Evolutionary conservation across 371 early-diverging fungal genomes (phyloP).

Genomic region (Globomyces sp.): DNA sequence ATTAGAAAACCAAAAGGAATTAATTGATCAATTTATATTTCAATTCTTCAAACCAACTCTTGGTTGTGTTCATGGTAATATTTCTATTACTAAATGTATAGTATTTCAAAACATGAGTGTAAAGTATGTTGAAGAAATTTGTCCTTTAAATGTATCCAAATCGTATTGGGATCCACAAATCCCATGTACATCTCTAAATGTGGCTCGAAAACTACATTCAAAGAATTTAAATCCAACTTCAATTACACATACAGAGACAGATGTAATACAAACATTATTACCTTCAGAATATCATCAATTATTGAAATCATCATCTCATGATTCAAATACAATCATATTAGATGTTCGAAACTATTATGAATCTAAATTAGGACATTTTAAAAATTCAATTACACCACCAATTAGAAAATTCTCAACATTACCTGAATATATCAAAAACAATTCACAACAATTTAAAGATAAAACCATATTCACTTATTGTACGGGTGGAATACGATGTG

Average conservation of each 20-base stretch:
- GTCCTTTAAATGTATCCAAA: slow-evolving; percentile 57
- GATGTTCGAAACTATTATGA: slow-evolving; percentile 76
- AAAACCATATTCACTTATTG: slow-evolving; percentile 66
- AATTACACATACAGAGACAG: slow-evolving; percentile 6
- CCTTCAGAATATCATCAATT: slow-evolving; percentile 49
- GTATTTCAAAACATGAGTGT: slow-evolving; percentile 61
- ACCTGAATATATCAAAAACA: slow-evolving; percentile 58
- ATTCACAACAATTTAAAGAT: slow-evolving; percentile 47
- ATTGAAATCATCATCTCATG: slow-evolving; percentile 28
- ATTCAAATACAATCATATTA: slow-evolving; percentile 49
- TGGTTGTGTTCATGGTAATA: slow-evolving; percentile 56
- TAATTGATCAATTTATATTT: slow-evolving; percentile 13
- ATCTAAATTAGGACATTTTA: slow-evolving; percentile 62
- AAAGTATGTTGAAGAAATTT: slow-evolving; percentile 55
- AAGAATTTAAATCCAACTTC: not conserved
- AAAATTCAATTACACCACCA: slow-evolving; percentile 59
- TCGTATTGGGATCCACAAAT: not conserved
- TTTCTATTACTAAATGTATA: not conserved
- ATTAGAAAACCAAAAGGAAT: not conserved
- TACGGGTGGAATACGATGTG: slow-evolving; percentile 66
- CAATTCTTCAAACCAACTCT: slow-evolving; percentile 67
- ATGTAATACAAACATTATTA: slow-evolving; percentile 19
- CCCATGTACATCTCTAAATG: slow-evolving; percentile 10
- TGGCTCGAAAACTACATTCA: slow-evolving; percentile 26
- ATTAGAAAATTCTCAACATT: slow-evolving; percentile 68